These are phyloP conservation scores for Calocybe gambosa DNA, from an alignment of 1,284 basidiomycete species.

Conservation along the genomic window DNA sequence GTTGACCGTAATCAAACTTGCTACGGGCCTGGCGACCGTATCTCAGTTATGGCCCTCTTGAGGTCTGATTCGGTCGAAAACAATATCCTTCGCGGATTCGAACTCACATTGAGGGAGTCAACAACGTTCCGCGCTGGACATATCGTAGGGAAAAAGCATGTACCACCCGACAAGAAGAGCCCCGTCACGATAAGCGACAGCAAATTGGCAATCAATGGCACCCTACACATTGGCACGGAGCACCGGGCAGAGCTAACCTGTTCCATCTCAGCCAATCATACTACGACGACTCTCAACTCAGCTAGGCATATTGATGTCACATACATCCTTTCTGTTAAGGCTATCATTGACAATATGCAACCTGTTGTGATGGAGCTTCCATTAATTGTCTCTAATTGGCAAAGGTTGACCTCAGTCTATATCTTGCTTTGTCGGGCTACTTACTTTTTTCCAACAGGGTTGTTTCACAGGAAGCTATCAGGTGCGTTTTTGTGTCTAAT, in stretches of 20 bases:
- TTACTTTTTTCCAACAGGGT: slow-evolving; percentile 28
- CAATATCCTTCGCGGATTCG: slow-evolving; percentile 70
- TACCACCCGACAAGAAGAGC: slow-evolving; percentile 48
- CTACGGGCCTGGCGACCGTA: slow-evolving; percentile 79
- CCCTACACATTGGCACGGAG: slow-evolving; percentile 62
- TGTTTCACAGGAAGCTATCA: slow-evolving; percentile 62
- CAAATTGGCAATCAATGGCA: slow-evolving; percentile 66
- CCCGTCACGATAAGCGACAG: slow-evolving; percentile 51
- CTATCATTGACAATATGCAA: slow-evolving; percentile 62
- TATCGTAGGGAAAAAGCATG: slow-evolving; percentile 47
- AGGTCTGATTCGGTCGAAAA: slow-evolving; percentile 62
- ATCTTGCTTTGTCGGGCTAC: slow-evolving; percentile 3
- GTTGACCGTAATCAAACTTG: slow-evolving; percentile 74
- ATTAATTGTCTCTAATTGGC: slow-evolving; percentile 77
- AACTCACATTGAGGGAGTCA: slow-evolving; percentile 71
- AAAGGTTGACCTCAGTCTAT: slow-evolving; percentile 43
- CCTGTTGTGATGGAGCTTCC: slow-evolving; percentile 68
- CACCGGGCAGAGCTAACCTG: slow-evolving; percentile 68
- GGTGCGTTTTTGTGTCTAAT: slow-evolving; percentile 27
- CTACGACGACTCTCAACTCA: slow-evolving; percentile 68
- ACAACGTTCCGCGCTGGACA: slow-evolving; percentile 60
- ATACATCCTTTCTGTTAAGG: slow-evolving; percentile 72
- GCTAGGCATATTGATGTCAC: slow-evolving; percentile 79
- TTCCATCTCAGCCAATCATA: slow-evolving; percentile 62
- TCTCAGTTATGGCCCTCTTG: slow-evolving; percentile 63